Percentiles rank a stretch among this genome's conserved stretches.
These are phyloP conservation scores for Yueomyces sp. DNA, from an alignment of 1,139 yeast genomes.

Conservation along the genomic window DNA sequence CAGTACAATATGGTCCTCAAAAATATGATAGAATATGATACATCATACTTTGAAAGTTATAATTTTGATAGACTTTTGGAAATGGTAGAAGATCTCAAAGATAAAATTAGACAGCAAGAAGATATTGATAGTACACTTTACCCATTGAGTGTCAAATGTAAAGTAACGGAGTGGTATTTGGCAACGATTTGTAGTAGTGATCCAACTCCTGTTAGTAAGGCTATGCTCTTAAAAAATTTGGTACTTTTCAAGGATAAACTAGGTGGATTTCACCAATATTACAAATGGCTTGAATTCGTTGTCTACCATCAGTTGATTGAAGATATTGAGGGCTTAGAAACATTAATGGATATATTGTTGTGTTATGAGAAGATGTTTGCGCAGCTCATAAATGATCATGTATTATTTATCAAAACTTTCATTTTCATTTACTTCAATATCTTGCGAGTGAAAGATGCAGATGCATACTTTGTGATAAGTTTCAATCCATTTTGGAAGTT, in stretches of 20 bases:
- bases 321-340: conserved; percentile 18
- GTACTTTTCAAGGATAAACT: conserved; percentile 16
- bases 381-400: conserved; percentile 22
- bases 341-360: conserved; percentile 18
- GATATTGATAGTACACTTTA: conserved; percentile 4
- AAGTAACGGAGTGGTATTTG: conserved; percentile 23
- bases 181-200: conserved; percentile 16
- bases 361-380: conserved; percentile 20
- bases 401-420: conserved; percentile 21
- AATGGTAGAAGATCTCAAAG: conserved; percentile 15
- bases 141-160: conserved; percentile 19
- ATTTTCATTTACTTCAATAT: conserved; percentile 17
- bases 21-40: conserved; percentile 25
- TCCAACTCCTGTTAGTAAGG: conserved; percentile 9
- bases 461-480: conserved; percentile 14
- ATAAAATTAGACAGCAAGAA: conserved; percentile 3
- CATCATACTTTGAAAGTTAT: conserved; percentile 13
- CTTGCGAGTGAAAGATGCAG: conserved; percentile 13
- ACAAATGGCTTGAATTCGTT: conserved; percentile 24
- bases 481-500: conserved; percentile 24
- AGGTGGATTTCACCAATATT: conserved; percentile 19
- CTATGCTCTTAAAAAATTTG: conserved; percentile 12
- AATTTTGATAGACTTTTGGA: conserved; percentile 16
- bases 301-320: conserved; percentile 21
- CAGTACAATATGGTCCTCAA: conserved; percentile 28